Evolutionary conservation across 345 rosid genomes (phyloP).

Genomic region (Tarenaya hassleriana): DNA sequence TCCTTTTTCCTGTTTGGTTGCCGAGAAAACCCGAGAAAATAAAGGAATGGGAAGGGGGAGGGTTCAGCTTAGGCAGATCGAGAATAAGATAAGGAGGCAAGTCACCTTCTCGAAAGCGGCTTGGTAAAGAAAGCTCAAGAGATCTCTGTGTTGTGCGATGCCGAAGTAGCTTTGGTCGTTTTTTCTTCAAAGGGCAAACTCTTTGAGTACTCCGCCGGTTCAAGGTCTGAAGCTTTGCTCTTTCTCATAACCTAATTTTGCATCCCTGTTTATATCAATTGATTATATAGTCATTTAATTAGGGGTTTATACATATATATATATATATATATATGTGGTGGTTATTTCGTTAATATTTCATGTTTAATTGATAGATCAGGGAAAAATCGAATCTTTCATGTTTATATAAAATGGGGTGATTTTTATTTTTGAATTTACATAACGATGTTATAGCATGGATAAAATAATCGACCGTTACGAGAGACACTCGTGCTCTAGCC

Average conservation of each 20-base stretch:
- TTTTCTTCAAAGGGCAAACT: slow-evolving; percentile 94
- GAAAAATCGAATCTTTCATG: no score
- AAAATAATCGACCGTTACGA: slow-evolving; percentile 66
- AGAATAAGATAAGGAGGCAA: slow-evolving; percentile 98
- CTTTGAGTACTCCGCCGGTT: slow-evolving; percentile 65
- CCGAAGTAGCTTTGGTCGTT: slow-evolving; percentile 89
- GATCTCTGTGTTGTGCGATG: slow-evolving; percentile 92
- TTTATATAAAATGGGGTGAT: no score
- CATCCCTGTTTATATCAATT: neutral
- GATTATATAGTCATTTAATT: no score
- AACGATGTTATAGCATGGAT: slow-evolving; percentile 52
- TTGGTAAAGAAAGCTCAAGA: slow-evolving; percentile 94
- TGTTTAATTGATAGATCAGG: no score
- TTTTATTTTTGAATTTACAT: slow-evolving; percentile 3
- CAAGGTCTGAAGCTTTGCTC: slow-evolving; percentile 18
- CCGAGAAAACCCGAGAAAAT: neutral
- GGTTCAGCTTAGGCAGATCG: slow-evolving; percentile 96
- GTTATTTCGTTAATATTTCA: no score
- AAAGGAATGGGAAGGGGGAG: slow-evolving; percentile 83
- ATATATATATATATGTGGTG: no score
- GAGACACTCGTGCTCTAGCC: slow-evolving; percentile 37
- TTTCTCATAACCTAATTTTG: neutral
- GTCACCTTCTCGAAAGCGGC: slow-evolving; percentile 94
- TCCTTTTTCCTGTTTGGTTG: slow-evolving; percentile 1
- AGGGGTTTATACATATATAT: no score